Evolutionary conservation across 306 rosid genomes (phyloP).

Genomic region (Cicer cuneatum): DNA sequence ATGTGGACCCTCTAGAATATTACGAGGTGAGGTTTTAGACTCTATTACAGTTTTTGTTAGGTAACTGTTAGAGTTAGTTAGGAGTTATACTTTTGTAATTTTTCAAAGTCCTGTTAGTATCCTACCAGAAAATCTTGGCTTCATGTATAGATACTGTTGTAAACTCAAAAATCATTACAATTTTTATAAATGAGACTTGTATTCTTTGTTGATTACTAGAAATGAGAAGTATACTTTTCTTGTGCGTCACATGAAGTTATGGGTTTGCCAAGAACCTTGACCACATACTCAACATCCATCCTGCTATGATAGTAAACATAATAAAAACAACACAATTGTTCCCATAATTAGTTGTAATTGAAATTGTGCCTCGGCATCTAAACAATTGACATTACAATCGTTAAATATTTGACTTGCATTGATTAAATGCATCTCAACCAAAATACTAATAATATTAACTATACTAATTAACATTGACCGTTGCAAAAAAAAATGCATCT

Average conservation of each 20-base stretch:
- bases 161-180: slow-evolving; percentile 10
- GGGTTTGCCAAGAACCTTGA: neutral
- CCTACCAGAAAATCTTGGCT: neutral
- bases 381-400: neutral
- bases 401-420: neutral
- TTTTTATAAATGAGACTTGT: neutral
- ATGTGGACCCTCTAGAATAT: neutral
- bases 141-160: slow-evolving; percentile 29
- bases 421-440: neutral
- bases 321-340: neutral
- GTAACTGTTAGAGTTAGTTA: slow-evolving; percentile 23
- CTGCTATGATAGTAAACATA: neutral
- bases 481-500: neutral
- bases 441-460: no score
- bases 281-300: neutral
- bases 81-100: slow-evolving; percentile 1
- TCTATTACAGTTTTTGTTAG: slow-evolving; percentile 1
- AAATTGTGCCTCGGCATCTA: neutral
- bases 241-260: neutral
- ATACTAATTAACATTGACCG: no score
- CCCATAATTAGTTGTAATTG: neutral
- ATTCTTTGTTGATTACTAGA: neutral
- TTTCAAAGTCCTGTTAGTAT: neutral
- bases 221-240: neutral
- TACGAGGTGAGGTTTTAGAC: neutral